Evolutionary conservation across 2,329 filamentous ascomycete genomes (phyloP).

Genomic region (Fusarium sp.): DNA sequence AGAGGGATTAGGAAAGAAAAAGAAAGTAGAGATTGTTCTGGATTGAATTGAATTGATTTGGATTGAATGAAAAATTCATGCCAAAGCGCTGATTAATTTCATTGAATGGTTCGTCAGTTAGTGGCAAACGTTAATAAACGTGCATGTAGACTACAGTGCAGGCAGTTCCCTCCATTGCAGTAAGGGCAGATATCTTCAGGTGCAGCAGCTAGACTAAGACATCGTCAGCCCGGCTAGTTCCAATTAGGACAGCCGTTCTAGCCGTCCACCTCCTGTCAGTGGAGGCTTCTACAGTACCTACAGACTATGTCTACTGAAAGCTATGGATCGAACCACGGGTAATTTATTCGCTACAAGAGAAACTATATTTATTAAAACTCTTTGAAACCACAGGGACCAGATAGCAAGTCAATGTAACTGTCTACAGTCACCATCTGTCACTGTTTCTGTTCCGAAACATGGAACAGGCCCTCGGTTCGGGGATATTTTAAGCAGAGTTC

Average conservation of each 20-base stretch:
- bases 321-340: constrained; percentile 3
- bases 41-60: neutral
- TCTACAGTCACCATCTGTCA: neutral
- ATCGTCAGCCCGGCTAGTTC: constrained; percentile 17
- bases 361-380: neutral
- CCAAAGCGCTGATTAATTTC: constrained; percentile 30
- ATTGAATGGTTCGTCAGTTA: neutral
- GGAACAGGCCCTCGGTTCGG: constrained; percentile 5
- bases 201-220: neutral
- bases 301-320: neutral
- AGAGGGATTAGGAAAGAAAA: neutral
- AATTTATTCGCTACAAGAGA: neutral
- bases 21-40: neutral
- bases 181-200: constrained; percentile 9
- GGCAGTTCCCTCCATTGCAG: neutral
- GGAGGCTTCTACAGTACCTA: neutral
- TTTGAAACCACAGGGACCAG: neutral
- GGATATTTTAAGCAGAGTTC: constrained; percentile 2
- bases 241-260: neutral
- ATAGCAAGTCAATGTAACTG: neutral
- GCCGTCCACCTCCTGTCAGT: neutral
- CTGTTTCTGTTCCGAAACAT: neutral
- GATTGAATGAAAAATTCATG: neutral
- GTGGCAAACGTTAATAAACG: constrained; percentile 26
- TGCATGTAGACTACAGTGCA: neutral